Base-by-base conservation (phyloP, 1,139 yeast species). In the Candida tetrigidarum region DNA sequence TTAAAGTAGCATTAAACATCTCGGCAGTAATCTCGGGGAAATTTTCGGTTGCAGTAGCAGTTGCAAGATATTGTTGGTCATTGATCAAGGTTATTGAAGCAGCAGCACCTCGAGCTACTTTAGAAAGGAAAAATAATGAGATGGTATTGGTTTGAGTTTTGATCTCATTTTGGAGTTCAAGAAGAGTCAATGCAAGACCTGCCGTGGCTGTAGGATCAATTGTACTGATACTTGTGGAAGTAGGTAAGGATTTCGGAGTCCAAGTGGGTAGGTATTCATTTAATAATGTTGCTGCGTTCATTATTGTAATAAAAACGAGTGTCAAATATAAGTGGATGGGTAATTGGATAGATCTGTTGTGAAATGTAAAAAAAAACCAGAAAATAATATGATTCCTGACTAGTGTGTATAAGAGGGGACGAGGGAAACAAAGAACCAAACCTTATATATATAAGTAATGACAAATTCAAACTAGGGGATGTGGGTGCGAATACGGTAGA, bases 1-100 rank as follows among this genome's bases (percentile, higher is more conserved):
- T 60, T 14, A 59, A 55, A 3, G 73, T 60, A 1, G 78, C 76
- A 28, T 60, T 54, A 6, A 62, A 59, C 33, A 66, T 62, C n/a
- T 64, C 71, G 8, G 57, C 50, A 3, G 71, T 60, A 4, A 74
- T 70, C 14, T 65, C 50, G 1, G 67, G 61, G n/a, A 57, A 48
- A 2, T 59, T 66, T 2, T 56, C 48, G 1, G 55, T 33, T 4
- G 57, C 64, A 0, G 80, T 73, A 4, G 75, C 78, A 0, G 79
- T 74, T 12, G 71, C 76, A 15, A 67, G 48, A 3, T 60, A 56
- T 23, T 61, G 51, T 40, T 72, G 66, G 12, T 69, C 65, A 5
- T 62, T 54, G 16, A 69, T 50, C 10, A 66, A 57, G 0, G 69
- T 58, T 40, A 70, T 51, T 0, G 80, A 69, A 0, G 78, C 80